Percentiles rank a stretch among this genome's conserved stretches.
Evolutionary conservation across 176 grass and related monocot genomes (phyloP).

Genomic region (Leersia perrieri): DNA sequence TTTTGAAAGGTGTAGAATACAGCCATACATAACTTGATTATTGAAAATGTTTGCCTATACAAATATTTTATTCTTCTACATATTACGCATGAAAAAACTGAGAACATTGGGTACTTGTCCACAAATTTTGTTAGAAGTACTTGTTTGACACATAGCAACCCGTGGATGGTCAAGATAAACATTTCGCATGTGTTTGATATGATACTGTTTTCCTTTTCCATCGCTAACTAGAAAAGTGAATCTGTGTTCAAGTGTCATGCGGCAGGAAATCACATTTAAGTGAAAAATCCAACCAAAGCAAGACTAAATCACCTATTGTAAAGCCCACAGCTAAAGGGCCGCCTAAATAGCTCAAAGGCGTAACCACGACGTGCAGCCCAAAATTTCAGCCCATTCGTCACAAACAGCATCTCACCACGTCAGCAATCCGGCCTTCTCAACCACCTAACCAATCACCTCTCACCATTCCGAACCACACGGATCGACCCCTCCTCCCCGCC

Average conservation of each 20-base stretch:
- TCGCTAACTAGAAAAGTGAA: no score
- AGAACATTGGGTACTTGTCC: no score
- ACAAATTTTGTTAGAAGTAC: no score
- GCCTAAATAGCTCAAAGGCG: not conserved
- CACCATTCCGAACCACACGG: not conserved
- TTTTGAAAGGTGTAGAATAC: not conserved
- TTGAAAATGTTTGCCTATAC: no score
- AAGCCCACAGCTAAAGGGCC: not conserved
- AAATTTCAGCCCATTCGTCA: not conserved
- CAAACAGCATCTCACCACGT: not conserved
- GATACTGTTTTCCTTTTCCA: not conserved
- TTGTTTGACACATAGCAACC: not conserved
- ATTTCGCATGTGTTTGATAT: not conserved
- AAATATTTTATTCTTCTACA: no score
- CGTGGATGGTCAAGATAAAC: not conserved
- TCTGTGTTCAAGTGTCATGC: no score
- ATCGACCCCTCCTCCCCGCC: not conserved
- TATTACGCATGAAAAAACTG: no score
- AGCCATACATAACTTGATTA: no score
- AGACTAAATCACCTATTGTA: no score
- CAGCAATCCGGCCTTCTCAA: not conserved
- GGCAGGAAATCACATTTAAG: no score
- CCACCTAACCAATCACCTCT: not conserved
- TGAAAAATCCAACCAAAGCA: no score
- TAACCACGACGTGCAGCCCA: not conserved